Evolutionary conservation across 495 filamentous ascomycete species (phyloP).

Genomic region (Trichoderma reesei): DNA sequence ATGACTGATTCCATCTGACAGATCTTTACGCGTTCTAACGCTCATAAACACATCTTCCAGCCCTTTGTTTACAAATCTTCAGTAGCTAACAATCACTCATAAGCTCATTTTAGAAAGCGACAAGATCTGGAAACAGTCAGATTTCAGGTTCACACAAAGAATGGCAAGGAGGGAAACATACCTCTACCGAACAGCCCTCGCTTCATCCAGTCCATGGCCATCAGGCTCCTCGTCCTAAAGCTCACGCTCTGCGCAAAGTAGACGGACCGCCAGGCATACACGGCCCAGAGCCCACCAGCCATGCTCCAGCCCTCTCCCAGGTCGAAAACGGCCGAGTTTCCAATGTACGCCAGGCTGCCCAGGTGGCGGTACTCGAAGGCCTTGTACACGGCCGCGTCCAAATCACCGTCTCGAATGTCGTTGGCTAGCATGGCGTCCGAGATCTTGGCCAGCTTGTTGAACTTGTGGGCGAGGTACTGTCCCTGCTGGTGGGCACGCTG

Average conservation of each 20-base stretch:
- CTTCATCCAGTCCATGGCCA: conserved; percentile 99
- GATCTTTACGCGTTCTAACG: not conserved
- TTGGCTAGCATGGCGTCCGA: conserved; percentile 69
- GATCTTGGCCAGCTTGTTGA: conserved; percentile 81
- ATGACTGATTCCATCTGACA: not conserved
- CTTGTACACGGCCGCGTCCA: conserved; percentile 89
- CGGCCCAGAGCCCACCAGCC: conserved; percentile 78
- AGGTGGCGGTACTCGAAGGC: conserved; percentile 92
- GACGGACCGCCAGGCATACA: conserved; percentile 93
- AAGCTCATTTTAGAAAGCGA: not conserved
- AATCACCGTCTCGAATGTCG: conserved; percentile 74
- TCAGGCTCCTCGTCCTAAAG: conserved; percentile 72
- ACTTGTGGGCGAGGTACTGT: conserved; percentile 83
- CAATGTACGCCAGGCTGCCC: conserved; percentile 89
- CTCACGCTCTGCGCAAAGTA: conserved; percentile 99
- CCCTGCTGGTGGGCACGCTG: conserved; percentile 97
- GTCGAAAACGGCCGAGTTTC: conserved; percentile 94
- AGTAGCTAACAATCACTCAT: not conserved
- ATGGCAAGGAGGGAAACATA: conserved; percentile 31
- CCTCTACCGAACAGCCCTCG: conserved; percentile 91
- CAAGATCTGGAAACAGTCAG: not conserved
- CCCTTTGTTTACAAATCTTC: not conserved
- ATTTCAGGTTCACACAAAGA: not conserved
- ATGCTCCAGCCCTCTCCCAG: conserved; percentile 61
- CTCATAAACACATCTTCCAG: not conserved